Evolutionary conservation across 2,329 filamentous ascomycete genomes (phyloP), one percentile per base, ranked within the genome.

Genomic region (Pyricularia grisea): DNA sequence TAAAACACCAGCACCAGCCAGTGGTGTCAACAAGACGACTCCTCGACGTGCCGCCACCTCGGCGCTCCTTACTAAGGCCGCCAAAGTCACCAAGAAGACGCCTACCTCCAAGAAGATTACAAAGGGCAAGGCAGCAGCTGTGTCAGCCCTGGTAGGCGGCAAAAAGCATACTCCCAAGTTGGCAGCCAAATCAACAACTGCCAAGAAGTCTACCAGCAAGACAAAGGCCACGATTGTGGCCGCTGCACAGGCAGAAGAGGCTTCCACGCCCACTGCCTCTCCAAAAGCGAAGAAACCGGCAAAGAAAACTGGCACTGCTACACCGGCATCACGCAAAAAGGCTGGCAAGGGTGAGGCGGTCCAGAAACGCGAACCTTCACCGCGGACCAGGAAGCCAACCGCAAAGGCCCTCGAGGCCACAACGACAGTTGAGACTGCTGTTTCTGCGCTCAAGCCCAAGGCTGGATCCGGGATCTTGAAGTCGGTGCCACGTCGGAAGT

Each of bases 1-100:
- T 12, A 30, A 69, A 70, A 71, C 50, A 60, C 74, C 30, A 72
- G 74, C 27, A 70, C 75, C 60, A 70, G 73, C 68, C 66, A 67
- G 70, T 60, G 68, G 69, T 20, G 67, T 68, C 25, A 58, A 64
- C 31, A 72, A 71, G 60, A 20, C 31, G 23, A 33, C 42, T n/a
- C 14, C 55, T 17, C 20, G 55, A 4, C 58, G 67, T 25, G 55
- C 31, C 55, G 36, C 31, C 67, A 64, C 67, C n/a, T 67, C 66
- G 23, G 55, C 66, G 42, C 36, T 67, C 30, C 66, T 67, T 20
- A 67, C 27, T 25, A 67, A 67, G 42, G 31, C 36, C 28, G 42
- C 42, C 42, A 66, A 36, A 31, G 30, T 25, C 5, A 60, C 31
- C 27, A 68, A 68, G 67, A 61, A 61, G 30, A 31, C 58, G 20